phyloP scores from a whole-genome alignment of 805 yeast genomes.

The Lipomyces yamadae region DNA sequence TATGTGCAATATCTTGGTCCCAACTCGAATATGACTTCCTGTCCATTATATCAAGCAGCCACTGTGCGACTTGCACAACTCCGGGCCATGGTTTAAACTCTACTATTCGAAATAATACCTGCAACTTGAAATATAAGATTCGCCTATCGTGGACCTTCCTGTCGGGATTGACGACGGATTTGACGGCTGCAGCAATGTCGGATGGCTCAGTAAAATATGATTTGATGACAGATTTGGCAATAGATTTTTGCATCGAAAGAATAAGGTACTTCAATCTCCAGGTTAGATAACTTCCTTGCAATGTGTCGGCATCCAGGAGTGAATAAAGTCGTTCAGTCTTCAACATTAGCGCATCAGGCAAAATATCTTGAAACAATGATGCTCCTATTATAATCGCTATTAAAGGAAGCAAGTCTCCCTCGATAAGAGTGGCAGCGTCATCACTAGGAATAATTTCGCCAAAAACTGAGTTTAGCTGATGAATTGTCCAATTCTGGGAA shows the following conservation, averaged over 20 bases:
- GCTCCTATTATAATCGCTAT: conserved; percentile 11
- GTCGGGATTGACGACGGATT: conserved; percentile 14
- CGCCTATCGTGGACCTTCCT: conserved; percentile 7
- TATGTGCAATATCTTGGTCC: conserved; percentile 6
- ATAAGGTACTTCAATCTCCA: conserved; percentile 28
- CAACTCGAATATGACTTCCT: conserved; percentile 4
- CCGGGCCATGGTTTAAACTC: conserved; percentile 14
- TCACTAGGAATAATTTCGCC: neutral
- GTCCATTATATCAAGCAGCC: neutral
- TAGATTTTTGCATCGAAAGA: conserved; percentile 16
- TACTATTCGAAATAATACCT: conserved; percentile 15
- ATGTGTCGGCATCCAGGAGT: neutral
- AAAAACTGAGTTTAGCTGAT: conserved; percentile 9
- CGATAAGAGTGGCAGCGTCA: neutral
- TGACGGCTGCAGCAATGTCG: neutral
- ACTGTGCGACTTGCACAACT: conserved; percentile 9
- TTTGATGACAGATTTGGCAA: neutral
- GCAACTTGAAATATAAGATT: conserved; percentile 13
- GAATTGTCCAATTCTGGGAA: conserved; percentile 15
- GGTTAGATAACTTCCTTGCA: conserved; percentile 6
- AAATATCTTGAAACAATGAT: conserved; percentile 10
- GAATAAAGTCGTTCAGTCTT: neutral
- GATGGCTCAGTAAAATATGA: neutral
- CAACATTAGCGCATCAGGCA: neutral
- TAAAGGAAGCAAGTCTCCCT: conserved; percentile 13